Conservation (phyloP, 2,329 filamentous ascomycete species). For the Calonectria montana region DNA sequence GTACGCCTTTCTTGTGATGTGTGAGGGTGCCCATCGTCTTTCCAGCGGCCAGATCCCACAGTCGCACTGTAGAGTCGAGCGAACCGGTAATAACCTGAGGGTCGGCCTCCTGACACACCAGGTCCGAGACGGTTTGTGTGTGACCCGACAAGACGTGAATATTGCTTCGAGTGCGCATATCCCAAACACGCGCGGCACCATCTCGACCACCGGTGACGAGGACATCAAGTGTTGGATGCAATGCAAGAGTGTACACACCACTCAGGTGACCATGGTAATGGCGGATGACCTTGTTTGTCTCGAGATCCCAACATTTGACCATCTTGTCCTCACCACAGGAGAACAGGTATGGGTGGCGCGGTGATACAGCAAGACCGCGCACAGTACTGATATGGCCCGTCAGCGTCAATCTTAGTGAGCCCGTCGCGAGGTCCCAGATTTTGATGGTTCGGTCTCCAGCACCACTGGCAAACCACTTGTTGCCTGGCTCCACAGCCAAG, state of each 20-base stretch:
- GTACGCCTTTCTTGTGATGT: constrained; percentile 98
- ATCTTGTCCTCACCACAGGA: constrained; percentile 99
- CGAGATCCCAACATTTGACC: constrained; percentile 99
- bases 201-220: constrained; percentile 95
- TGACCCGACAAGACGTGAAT: constrained; percentile 94
- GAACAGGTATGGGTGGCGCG: constrained; percentile 95
- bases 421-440: constrained; percentile 96
- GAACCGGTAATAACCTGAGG: constrained; percentile 96
- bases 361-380: constrained; percentile 89
- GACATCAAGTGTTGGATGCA: constrained; percentile 96
- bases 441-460: constrained; percentile 98
- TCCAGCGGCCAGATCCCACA: constrained; percentile 96
- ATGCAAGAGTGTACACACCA: constrained; percentile 90
- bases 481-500: constrained; percentile 92
- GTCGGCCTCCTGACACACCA: constrained; percentile 95
- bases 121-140: constrained; percentile 87
- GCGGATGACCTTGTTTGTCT: constrained; percentile 99
- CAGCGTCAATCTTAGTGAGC: constrained; percentile 84
- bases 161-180: constrained; percentile 97
- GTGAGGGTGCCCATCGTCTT: constrained; percentile 97
- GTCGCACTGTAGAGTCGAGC: constrained; percentile 87
- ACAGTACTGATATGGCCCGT: constrained; percentile 97
- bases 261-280: constrained; percentile 98
- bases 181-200: constrained; percentile 95
- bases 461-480: constrained; percentile 97